These are phyloP conservation scores for Tremellales sp. DNA, from an alignment of 1,284 basidiomycete species.

Conservation along the genomic window DNA sequence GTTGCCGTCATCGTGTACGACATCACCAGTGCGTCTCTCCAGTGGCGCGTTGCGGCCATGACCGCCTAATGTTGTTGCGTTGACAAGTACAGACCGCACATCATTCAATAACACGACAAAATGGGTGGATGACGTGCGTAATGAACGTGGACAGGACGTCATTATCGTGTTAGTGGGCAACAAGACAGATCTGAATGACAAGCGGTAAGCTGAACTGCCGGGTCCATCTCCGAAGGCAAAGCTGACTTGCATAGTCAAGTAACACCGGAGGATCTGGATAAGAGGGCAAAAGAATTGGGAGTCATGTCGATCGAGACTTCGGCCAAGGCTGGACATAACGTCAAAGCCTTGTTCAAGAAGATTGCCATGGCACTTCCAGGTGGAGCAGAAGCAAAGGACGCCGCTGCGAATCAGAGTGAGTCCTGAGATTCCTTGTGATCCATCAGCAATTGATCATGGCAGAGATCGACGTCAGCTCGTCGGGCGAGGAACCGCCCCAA, in stretches of 20 bases:
- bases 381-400: conserved; percentile 73
- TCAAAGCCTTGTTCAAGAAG: conserved; percentile 97
- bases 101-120: conserved; percentile 97
- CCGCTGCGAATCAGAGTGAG: conserved; percentile 57
- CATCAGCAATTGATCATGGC: not conserved
- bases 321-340: conserved; percentile 98
- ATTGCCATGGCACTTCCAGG: conserved; percentile 97
- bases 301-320: conserved; percentile 99
- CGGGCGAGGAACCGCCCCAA: conserved; percentile 37
- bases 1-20: conserved; percentile 98
- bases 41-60: not conserved
- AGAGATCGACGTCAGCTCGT: conserved; percentile 49
- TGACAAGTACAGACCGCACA: conserved; percentile 67
- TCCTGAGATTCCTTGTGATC: conserved; percentile 1
- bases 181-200: conserved; percentile 78
- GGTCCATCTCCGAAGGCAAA: not conserved
- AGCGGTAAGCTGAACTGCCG: conserved; percentile 23
- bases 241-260: conserved; percentile 69
- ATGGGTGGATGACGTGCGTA: conserved; percentile 99
- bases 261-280: conserved; percentile 95
- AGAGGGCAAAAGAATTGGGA: conserved; percentile 84
- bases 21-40: conserved; percentile 79
- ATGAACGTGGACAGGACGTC: conserved; percentile 95
- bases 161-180: conserved; percentile 99
- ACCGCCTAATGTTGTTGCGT: not conserved